Evolutionary conservation across 2,329 filamentous ascomycete genomes (phyloP).

Genomic region (Penicillium sp.): DNA sequence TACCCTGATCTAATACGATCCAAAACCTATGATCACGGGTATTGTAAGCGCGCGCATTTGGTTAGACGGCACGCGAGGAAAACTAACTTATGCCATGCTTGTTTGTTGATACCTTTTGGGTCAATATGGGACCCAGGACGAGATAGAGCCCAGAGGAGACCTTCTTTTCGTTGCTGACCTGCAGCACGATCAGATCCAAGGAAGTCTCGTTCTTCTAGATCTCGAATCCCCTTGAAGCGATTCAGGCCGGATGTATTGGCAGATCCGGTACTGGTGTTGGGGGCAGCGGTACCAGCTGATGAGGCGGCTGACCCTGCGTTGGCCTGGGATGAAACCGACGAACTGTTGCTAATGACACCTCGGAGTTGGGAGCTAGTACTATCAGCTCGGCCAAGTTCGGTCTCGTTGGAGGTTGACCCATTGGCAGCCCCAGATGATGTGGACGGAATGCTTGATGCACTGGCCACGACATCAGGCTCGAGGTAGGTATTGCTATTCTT

Average conservation of each 20-base stretch:
- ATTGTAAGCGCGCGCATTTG: neutral
- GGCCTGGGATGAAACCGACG: slow-evolving; percentile 44
- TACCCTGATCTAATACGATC: slow-evolving; percentile 96
- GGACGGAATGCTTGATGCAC: slow-evolving; percentile 36
- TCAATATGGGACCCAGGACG: slow-evolving; percentile 92
- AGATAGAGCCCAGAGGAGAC: slow-evolving; percentile 89
- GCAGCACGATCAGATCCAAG: slow-evolving; percentile 54
- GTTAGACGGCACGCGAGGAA: neutral
- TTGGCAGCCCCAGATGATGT: slow-evolving; percentile 41
- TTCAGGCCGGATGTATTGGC: slow-evolving; percentile 41
- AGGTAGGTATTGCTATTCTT: slow-evolving; percentile 75
- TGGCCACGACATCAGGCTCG: slow-evolving; percentile 62
- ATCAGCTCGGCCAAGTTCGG: slow-evolving; percentile 69
- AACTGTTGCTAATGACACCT: slow-evolving; percentile 48
- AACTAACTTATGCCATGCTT: slow-evolving; percentile 95
- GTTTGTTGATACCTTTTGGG: slow-evolving; percentile 90
- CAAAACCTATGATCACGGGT: slow-evolving; percentile 66
- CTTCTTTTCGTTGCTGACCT: slow-evolving; percentile 80
- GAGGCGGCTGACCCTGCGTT: slow-evolving; percentile 32
- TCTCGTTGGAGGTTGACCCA: slow-evolving; percentile 59
- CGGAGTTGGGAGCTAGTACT: slow-evolving; percentile 69
- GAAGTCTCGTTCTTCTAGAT: slow-evolving; percentile 78
- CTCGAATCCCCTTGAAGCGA: slow-evolving; percentile 86
- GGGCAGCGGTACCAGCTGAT: slow-evolving; percentile 21
- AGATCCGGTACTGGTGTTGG: slow-evolving; percentile 24